Evolutionary conservation across 2,329 filamentous ascomycete genomes (phyloP).

Genomic region (Dactylella cylindrospora): DNA sequence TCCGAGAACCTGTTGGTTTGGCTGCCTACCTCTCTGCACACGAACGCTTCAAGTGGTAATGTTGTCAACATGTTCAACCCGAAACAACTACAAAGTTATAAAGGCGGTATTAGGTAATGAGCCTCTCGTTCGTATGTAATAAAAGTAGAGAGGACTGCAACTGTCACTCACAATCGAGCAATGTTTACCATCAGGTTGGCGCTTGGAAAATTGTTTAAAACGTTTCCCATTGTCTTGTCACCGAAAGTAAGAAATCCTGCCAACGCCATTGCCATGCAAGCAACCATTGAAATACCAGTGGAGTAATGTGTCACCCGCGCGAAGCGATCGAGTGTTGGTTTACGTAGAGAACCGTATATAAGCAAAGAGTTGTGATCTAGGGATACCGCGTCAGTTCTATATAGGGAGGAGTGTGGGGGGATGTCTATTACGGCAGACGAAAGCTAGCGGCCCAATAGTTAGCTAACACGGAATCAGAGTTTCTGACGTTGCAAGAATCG

Average conservation of each 20-base stretch:
- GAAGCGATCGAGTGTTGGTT: conserved; percentile 94
- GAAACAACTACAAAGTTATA: conserved; percentile 63
- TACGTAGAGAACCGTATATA: conserved; percentile 93
- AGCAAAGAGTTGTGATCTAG: conserved; percentile 89
- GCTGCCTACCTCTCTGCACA: conserved; percentile 78
- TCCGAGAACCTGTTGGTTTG: conserved; percentile 72
- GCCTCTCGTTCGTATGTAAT: neutral
- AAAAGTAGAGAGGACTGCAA: neutral
- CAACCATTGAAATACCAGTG: conserved; percentile 84
- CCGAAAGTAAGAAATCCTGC: conserved; percentile 91
- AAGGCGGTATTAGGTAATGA: conserved; percentile 49
- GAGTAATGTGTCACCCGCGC: conserved; percentile 90
- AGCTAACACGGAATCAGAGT: no score
- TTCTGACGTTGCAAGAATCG: no score
- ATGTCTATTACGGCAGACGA: conserved; percentile 64
- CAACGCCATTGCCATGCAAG: conserved; percentile 84
- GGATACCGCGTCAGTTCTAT: neutral
- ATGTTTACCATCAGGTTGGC: conserved; percentile 94
- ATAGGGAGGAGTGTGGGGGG: neutral
- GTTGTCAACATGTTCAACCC: conserved; percentile 99
- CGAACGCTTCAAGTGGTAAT: conserved; percentile 91
- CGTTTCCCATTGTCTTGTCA: conserved; percentile 86
- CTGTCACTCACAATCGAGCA: conserved; percentile 67
- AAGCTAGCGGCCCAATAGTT: conserved; percentile 55
- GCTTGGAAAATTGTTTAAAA: conserved; percentile 93